phyloP scores from a whole-genome alignment of 345 rosid species.

The Hibiscus tridactylites region DNA sequence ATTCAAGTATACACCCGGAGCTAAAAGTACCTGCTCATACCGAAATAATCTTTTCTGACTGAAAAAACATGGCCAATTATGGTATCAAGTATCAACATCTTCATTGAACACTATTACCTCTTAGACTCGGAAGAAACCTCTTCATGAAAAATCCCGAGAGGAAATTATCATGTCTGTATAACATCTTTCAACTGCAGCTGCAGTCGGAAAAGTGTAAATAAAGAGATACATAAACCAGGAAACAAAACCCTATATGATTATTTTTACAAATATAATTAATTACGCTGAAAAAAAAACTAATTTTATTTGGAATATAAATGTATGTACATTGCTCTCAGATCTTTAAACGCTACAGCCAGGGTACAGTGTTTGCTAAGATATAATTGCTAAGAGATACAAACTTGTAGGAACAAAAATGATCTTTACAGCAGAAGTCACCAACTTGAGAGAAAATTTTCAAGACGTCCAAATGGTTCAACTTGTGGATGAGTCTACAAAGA shows the following conservation, averaged over 20 bases:
- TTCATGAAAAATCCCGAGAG: background rate
- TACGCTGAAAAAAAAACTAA: background rate
- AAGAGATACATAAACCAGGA: slow-evolving; percentile 2
- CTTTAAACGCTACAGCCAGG: slow-evolving; percentile 45
- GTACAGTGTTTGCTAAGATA: slow-evolving; percentile 43
- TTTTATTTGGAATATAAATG: background rate
- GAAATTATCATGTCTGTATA: slow-evolving; percentile 11
- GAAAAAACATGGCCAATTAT: background rate
- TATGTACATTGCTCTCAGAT: slow-evolving; percentile 26
- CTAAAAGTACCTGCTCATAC: background rate
- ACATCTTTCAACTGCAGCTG: slow-evolving; percentile 3
- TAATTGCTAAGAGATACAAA: slow-evolving; percentile 40
- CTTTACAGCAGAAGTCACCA: slow-evolving; percentile 54
- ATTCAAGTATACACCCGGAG: background rate
- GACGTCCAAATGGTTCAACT: slow-evolving; percentile 39
- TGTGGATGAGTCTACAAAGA: slow-evolving; percentile 47
- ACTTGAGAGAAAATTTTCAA: slow-evolving; percentile 43
- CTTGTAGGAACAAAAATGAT: slow-evolving; percentile 39
- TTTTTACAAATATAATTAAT: background rate
- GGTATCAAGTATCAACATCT: background rate
- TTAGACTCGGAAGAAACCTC: slow-evolving; percentile 5
- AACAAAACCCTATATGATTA: background rate
- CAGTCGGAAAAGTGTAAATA: slow-evolving; percentile 2
- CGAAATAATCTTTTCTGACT: background rate
- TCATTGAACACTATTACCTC: slow-evolving; percentile 2